Percentiles rank a stretch among this genome's conserved stretches.
Conservation (phyloP, 768 basidiomycete genomes). For the Termitomyces sp. region DNA sequence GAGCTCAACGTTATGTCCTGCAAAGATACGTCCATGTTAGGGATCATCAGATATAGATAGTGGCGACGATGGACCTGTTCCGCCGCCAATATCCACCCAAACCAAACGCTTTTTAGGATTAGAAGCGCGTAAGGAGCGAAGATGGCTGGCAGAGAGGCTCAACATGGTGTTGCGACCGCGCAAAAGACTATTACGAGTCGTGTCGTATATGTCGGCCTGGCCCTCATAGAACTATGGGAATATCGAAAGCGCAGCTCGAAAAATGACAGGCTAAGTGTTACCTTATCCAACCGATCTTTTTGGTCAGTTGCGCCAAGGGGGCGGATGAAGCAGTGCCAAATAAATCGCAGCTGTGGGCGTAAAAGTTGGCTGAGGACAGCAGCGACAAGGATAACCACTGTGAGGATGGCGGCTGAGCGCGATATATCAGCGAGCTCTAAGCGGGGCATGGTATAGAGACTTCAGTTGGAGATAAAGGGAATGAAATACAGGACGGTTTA, state of each 20-base stretch:
- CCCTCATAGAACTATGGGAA: slow-evolving; percentile 54
- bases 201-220: slow-evolving; percentile 72
- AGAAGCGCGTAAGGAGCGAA: slow-evolving; percentile 41
- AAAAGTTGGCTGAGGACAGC: slow-evolving; percentile 20
- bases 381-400: slow-evolving; percentile 2
- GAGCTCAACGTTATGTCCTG: slow-evolving; percentile 60
- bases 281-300: slow-evolving; percentile 42
- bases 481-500: background rate
- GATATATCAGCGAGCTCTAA: slow-evolving; percentile 3
- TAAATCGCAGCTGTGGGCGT: slow-evolving; percentile 39
- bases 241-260: background rate
- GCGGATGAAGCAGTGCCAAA: slow-evolving; percentile 48
- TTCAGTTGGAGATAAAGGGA: background rate
- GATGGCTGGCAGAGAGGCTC: slow-evolving; percentile 59
- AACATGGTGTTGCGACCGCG: slow-evolving; percentile 74
- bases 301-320: slow-evolving; percentile 39
- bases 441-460: background rate
- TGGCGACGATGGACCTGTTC: slow-evolving; percentile 39
- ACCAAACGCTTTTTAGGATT: slow-evolving; percentile 48
- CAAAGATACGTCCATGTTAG: background rate
- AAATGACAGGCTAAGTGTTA: slow-evolving; percentile 9
- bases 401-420: slow-evolving; percentile 5
- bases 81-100: slow-evolving; percentile 80
- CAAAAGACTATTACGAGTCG: slow-evolving; percentile 56
- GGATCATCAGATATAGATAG: background rate